Base-by-base conservation (phyloP, 2,329 filamentous ascomycete genomes). In the Microascus cirrosus region DNA sequence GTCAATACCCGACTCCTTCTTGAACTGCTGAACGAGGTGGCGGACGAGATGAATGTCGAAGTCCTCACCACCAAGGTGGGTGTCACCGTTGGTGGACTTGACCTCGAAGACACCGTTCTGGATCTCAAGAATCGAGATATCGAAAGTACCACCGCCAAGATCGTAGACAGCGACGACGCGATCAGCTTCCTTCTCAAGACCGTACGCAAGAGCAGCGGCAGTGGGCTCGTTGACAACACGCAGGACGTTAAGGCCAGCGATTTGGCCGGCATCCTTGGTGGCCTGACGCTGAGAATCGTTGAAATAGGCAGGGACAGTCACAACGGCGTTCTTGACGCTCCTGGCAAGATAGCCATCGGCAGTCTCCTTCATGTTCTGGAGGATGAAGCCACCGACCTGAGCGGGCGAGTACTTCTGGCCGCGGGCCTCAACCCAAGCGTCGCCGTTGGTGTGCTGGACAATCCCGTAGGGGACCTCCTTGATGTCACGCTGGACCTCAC, bases 331-430 rank as follows among this genome's bases (percentile, higher is more conserved):
- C 84, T 95, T 94, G 69, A 95, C 78, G 61, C 84, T 84, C 81
- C 91, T 95, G 77, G 88, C 85, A 64, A 96, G 84, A 78, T 95
- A 96, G 62, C 88, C 81, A 80, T 96, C 92, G 64, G 93, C 93
- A 56, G 93, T 97, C 82, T 96, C 93, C 85, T 95, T 96, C 93
- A 96, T 96, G 85, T 97, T 96, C 75, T 91, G 87, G 68, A 97
- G 84, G 64, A 96, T 82, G 75, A 96, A 96, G 70, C 92, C 93
- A 83, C 93, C 93, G 63, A 97, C 90, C 76, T 97, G 93, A n/a
- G 92, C 96, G 59, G 93, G 93, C 64, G 92, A 96, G 82, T 96
- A 96, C 75, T 92, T 95, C 77, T 96, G 85, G 70, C 86, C 91
- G 66, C 91, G 90, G 66, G 92, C 89, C 75, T 92, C 85, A 63